Percentiles rank a stretch among this genome's conserved stretches.
These are phyloP conservation scores for Pulveroboletus ravenelii DNA, from an alignment of 768 basidiomycete species.

Conservation along the genomic window DNA sequence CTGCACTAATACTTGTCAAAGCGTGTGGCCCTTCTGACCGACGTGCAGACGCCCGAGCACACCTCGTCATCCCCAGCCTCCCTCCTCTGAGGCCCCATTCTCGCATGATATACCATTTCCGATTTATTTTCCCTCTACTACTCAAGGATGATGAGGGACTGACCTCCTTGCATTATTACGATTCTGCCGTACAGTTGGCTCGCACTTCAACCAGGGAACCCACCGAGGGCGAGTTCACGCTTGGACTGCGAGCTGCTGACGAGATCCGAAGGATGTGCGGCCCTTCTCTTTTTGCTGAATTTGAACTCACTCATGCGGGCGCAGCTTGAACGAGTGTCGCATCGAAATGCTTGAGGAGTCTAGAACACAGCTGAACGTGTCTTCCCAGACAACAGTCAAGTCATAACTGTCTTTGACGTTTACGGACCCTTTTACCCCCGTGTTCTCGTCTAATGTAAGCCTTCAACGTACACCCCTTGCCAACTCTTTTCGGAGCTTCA, in stretches of 20 bases:
- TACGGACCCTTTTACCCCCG: neutral
- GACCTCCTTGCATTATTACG: conserved; percentile 69
- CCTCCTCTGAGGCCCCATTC: conserved; percentile 66
- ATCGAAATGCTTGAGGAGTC: conserved; percentile 61
- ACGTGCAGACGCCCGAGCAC: conserved; percentile 58
- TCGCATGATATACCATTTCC: conserved; percentile 77
- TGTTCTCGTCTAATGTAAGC: conserved; percentile 36
- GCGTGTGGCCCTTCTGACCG: conserved; percentile 5
- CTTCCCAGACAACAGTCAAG: conserved; percentile 14
- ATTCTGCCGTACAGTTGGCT: conserved; percentile 70
- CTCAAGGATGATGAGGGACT: conserved; percentile 57
- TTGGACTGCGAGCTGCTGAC: conserved; percentile 56
- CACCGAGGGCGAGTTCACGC: conserved; percentile 61
- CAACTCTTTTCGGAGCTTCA: conserved; percentile 46
- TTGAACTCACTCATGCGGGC: neutral
- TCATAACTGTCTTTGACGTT: neutral
- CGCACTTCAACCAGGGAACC: conserved; percentile 57
- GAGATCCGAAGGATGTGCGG: conserved; percentile 57
- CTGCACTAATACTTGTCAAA: conserved; percentile 17
- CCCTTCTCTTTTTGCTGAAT: neutral
- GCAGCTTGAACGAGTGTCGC: conserved; percentile 59
- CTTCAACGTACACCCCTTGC: conserved; percentile 40
- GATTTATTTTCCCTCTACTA: conserved; percentile 65
- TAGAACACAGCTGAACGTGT: conserved; percentile 37
- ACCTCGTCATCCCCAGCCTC: conserved; percentile 66